Evolutionary conservation across 2,329 filamentous ascomycete species (phyloP).

Genomic region (Ophiosphaerella narmari): DNA sequence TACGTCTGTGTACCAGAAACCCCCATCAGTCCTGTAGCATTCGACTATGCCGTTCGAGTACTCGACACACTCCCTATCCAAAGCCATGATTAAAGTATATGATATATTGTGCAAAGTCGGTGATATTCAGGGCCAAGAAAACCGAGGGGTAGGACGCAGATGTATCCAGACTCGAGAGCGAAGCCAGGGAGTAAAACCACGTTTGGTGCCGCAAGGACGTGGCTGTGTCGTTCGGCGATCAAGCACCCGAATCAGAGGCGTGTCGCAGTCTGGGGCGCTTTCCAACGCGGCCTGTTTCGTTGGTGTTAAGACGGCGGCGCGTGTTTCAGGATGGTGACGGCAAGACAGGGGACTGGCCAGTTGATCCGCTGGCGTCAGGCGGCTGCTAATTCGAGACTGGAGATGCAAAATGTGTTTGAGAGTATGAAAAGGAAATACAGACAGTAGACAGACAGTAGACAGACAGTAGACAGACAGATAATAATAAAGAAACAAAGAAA

Average conservation of each 20-base stretch:
- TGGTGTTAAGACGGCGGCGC: constrained; percentile 9
- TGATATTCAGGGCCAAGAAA: too few species aligned
- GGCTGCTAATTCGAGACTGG: background rate
- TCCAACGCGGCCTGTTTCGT: constrained; percentile 25
- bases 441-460: background rate
- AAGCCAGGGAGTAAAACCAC: background rate
- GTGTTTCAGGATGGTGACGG: constrained; percentile 11
- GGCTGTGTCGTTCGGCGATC: constrained; percentile 14
- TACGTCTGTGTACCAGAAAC: constrained; percentile 43
- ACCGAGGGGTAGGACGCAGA: too few species aligned
- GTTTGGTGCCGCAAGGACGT: background rate
- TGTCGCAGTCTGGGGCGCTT: constrained; percentile 20
- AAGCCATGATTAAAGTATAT: constrained; percentile 23
- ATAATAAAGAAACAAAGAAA: constrained; percentile 3
- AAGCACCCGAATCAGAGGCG: constrained; percentile 13
- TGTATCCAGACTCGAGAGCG: background rate
- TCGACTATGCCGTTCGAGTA: constrained; percentile 30
- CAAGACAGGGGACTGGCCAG: background rate
- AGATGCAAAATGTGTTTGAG: background rate
- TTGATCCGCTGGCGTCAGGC: too few species aligned
- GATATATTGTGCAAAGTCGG: background rate
- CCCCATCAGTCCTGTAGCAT: constrained; percentile 30
- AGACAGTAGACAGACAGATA: background rate
- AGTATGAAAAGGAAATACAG: background rate
- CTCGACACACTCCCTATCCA: constrained; percentile 34